Base-by-base conservation (phyloP, 2,329 filamentous ascomycete genomes). In the Pezicula carpinea region DNA sequence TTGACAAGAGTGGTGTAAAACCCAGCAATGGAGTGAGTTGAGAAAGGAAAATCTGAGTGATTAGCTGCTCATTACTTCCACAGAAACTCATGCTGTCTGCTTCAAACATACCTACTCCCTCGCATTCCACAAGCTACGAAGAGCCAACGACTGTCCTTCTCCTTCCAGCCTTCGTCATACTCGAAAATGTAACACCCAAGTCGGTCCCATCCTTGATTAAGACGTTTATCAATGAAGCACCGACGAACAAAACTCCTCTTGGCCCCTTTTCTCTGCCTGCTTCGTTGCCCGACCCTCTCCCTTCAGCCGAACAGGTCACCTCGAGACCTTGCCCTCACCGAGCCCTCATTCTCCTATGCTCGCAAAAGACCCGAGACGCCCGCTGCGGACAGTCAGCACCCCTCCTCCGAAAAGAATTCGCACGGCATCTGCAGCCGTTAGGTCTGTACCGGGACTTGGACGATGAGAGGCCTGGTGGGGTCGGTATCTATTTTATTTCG, bases 351-450 rank as follows among this genome's bases (percentile, higher is more conserved):
- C 80, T 99, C 43, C 83, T 99, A 62, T 99, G 93, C 74, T 95
- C 88, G 39, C 93, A 97, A 64, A 83, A 82, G 61, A 96, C 89
- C n/a, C 86, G 93, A 52, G 93, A 97, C 66, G 91, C 89, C 0
- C 87, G 93, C 58, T 97, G 93, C 65, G 93, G 92, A 0, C 91
- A 96, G 71, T 93, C 87, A 29, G 93, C 93, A 1, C 93, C 93
- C 3, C 75, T 99, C 2, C 73, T 97, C n/a, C 80, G 83, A 39
- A 85, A 84, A 60, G 93, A 97, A 69, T 80, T 99, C 46, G 89
- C 96, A 71, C 80, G 92, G 1, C 89, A 96, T 64, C 76, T 97
- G 31, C 83, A 90, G 0, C 87, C 88, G 1, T 73, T 95, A 11
- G 91, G 90, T 0, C 70, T 99, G 17, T 91, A 86, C 66, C 83